Conservation (phyloP, 257 asterid species). For the Cordia subcordata region DNA sequence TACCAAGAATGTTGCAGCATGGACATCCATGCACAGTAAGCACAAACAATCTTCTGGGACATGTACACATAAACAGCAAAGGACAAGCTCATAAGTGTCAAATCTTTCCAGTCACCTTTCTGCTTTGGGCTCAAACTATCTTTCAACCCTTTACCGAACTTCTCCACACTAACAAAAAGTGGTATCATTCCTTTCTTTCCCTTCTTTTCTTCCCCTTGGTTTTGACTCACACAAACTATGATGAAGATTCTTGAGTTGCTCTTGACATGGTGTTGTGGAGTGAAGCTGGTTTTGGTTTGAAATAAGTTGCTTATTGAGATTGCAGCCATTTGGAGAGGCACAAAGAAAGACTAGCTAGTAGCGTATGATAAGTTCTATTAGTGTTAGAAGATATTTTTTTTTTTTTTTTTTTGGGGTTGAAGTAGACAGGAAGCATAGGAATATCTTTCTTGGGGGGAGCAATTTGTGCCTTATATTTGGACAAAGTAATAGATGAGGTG, state of each 20-base stretch:
- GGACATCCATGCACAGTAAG: slow-evolving; percentile 79
- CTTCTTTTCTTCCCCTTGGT: slow-evolving; percentile 25
- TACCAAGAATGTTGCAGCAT: slow-evolving; percentile 46
- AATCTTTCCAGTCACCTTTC: slow-evolving; percentile 93
- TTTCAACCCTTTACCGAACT: slow-evolving; percentile 45
- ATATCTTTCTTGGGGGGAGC: slow-evolving; percentile 6
- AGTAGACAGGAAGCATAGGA: not conserved
- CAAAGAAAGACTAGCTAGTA: not conserved
- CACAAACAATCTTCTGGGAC: slow-evolving; percentile 90
- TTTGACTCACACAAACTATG: slow-evolving; percentile 42
- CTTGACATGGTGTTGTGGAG: slow-evolving; percentile 4
- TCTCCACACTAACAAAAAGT: slow-evolving; percentile 30
- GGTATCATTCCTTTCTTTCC: slow-evolving; percentile 21
- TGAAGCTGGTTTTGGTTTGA: slow-evolving; percentile 7
- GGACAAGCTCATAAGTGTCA: slow-evolving; percentile 73
- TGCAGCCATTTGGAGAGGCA: slow-evolving; percentile 12
- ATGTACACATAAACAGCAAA: slow-evolving; percentile 88
- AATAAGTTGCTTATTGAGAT: slow-evolving; percentile 12
- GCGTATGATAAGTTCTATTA: not conserved
- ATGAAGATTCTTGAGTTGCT: slow-evolving; percentile 6
- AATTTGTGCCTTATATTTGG: slow-evolving; percentile 1
- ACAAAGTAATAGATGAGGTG: not conserved
- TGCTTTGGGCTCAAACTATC: slow-evolving; percentile 67
- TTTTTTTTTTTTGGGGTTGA: too few relatives aligned
- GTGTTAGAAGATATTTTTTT: too few relatives aligned